These are phyloP conservation scores for Discostella stelligera DNA, from an alignment of 352 stramenopile genomes.

Conservation along the genomic window DNA sequence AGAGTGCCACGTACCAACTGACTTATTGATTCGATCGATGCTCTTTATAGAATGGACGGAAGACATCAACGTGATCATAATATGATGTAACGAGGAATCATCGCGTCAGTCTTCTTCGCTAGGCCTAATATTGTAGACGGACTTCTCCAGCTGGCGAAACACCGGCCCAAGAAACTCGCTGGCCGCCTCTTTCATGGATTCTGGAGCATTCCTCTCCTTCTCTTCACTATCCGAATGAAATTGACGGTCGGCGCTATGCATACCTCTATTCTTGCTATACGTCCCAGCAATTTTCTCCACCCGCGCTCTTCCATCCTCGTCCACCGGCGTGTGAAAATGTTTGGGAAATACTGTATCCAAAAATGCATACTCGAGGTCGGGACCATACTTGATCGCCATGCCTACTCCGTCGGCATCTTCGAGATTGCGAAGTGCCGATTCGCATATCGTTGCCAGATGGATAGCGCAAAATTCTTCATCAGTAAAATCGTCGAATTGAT, in stretches of 20 bases:
- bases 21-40: too few species aligned
- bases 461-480: slow-evolving; percentile 80
- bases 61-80: too few species aligned
- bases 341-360: slow-evolving; percentile 64
- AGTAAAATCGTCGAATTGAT: slow-evolving; percentile 20
- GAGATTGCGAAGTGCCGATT: slow-evolving; percentile 60
- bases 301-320: slow-evolving; percentile 39
- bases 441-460: slow-evolving; percentile 79
- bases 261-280: slow-evolving; percentile 78
- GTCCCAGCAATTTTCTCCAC: slow-evolving; percentile 63
- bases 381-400: slow-evolving; percentile 67
- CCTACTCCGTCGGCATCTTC: slow-evolving; percentile 50
- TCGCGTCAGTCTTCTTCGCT: not conserved
- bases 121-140: slow-evolving; percentile 21
- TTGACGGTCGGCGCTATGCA: slow-evolving; percentile 26
- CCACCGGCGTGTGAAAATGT: slow-evolving; percentile 64
- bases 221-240: slow-evolving; percentile 62
- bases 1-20: not conserved
- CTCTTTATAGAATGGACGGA: too few species aligned
- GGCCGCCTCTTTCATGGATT: slow-evolving; percentile 53
- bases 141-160: slow-evolving; percentile 46
- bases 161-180: slow-evolving; percentile 59
- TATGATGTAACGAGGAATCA: too few species aligned
- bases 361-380: slow-evolving; percentile 57
- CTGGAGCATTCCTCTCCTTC: slow-evolving; percentile 61